These are phyloP conservation scores for Rutstroemia sp. DNA, from an alignment of 2,329 filamentous ascomycete species.

Conservation along the genomic window DNA sequence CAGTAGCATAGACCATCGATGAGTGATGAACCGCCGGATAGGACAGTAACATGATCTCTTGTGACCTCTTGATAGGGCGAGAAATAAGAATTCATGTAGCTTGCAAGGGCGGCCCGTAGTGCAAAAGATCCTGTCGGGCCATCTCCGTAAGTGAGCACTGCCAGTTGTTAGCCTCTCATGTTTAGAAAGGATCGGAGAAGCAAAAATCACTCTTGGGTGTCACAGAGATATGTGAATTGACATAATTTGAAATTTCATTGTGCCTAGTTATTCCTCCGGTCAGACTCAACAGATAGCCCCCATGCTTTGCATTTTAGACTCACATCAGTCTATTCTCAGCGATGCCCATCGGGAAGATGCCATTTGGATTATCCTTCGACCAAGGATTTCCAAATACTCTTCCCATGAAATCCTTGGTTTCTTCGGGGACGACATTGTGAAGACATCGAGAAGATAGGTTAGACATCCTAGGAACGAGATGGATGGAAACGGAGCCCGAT, in stretches of 20 bases:
- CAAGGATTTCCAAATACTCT: constrained; percentile 11
- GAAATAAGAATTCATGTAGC: constrained; percentile 36
- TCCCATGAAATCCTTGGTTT: constrained; percentile 6
- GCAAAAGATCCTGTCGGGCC: constrained; percentile 26
- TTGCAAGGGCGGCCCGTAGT: constrained; percentile 33
- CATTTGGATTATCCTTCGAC: constrained; percentile 8
- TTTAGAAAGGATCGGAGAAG: not conserved
- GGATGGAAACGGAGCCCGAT: too few species aligned
- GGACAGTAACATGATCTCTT: constrained; percentile 32
- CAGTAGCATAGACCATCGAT: constrained; percentile 32
- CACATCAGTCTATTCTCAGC: constrained; percentile 16
- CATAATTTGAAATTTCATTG: constrained; percentile 9
- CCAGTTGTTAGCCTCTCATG: not conserved
- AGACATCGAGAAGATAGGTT: constrained; percentile 8
- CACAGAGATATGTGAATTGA: constrained; percentile 5
- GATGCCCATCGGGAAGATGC: constrained; percentile 12
- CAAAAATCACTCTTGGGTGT: constrained; percentile 1
- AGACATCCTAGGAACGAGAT: not conserved
- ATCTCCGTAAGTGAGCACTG: constrained; percentile 14
- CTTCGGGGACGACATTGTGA: constrained; percentile 4
- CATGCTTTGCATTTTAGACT: not conserved
- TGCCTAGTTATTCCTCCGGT: constrained; percentile 3
- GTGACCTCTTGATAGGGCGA: constrained; percentile 28
- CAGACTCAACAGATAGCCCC: not conserved
- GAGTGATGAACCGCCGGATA: constrained; percentile 32